Conservation (phyloP, 2,329 filamentous ascomycete genomes). For the Davidsoniella virescens region DNA sequence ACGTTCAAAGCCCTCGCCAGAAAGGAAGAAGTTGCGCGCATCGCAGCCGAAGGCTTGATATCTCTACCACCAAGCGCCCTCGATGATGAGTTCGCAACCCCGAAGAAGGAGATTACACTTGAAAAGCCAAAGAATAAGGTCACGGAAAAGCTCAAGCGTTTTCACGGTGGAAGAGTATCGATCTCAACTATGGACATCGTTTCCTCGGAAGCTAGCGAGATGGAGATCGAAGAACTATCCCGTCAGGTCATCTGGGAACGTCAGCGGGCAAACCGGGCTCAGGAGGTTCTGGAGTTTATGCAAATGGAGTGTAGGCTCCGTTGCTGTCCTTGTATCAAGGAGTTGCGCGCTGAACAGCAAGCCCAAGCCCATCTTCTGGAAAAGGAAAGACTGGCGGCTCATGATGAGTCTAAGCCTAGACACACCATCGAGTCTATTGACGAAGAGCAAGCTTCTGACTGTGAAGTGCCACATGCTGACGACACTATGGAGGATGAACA, state of each 20-base stretch:
- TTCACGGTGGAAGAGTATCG: slow-evolving; percentile 23
- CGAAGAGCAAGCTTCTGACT: no score
- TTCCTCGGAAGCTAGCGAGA: slow-evolving; percentile 38
- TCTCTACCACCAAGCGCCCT: slow-evolving; percentile 41
- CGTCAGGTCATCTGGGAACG: slow-evolving; percentile 40
- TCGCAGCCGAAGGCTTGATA: slow-evolving; percentile 55
- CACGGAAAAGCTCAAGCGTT: slow-evolving; percentile 17
- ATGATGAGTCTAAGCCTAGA: no score
- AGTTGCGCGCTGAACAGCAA: slow-evolving; percentile 8
- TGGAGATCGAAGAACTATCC: slow-evolving; percentile 41
- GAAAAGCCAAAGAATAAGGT: slow-evolving; percentile 15
- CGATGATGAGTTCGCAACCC: slow-evolving; percentile 46
- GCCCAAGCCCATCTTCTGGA: no score
- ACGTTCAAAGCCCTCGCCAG: slow-evolving; percentile 54
- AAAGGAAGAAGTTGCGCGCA: slow-evolving; percentile 56
- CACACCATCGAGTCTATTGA: no score
- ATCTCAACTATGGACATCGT: slow-evolving; percentile 33
- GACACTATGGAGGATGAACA: no score
- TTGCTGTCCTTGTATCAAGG: slow-evolving; percentile 33
- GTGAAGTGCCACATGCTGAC: no score
- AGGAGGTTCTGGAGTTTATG: slow-evolving; percentile 61
- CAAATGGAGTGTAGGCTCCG: slow-evolving; percentile 57
- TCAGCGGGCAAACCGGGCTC: slow-evolving; percentile 49
- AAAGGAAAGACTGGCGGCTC: background rate
- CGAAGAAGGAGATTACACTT: slow-evolving; percentile 27